Base-by-base conservation (phyloP, 2,329 filamentous ascomycete species). In the Elsinoe necatrix region DNA sequence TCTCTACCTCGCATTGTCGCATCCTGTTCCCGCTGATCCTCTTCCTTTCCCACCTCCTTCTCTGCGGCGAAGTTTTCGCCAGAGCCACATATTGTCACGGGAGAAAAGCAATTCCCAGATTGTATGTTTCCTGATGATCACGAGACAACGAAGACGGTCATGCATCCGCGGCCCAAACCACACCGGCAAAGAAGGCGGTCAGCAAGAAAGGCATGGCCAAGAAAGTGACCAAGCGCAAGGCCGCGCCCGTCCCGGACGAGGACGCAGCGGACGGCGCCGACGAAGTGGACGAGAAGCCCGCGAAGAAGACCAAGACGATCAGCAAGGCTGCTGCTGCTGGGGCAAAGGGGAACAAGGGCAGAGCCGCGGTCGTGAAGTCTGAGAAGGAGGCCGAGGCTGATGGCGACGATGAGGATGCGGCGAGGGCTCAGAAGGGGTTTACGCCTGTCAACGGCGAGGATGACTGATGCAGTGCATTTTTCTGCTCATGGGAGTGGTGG, bases 151-250 rank as follows among this genome's bases (percentile, higher is more conserved):
- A 43, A 5, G 20, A 41, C n/a, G 12, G n/a, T 18, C 11, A 2
- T 18, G 20, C n/a, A 16, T 18, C 9, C 11, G 18, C 45, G 18
- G 47, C 11, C 14, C 8, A 14, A 12, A n/a, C 35, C 14, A 11
- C 21, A 12, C n/a, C 14, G 11, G 25, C 50, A 29, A 54, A 29
- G 27, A 18, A 25, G n/a, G 7, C 56, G 1, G 11, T 39, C 25
- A 29, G 8, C 39, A 57, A 57, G 27, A 57, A 57, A 29, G 48
- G 20, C 12, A 51, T 25, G 14, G 50, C 50, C 31, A 54, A 39
- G 9, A 35, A 37, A 5, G 31, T 54, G n/a, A 12, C 50, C 31
- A 54, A 54, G 50, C 21, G 31, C 20, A 45, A 51, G 47, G 11
- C 47, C 18, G 18, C 45, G 7, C n/a, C 43, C 14, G 5, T 3